Percentiles rank a stretch among this genome's conserved stretches.
These are phyloP conservation scores for Scolecobasidium constrictum DNA, from an alignment of 2,329 filamentous ascomycete genomes.

Conservation along the genomic window DNA sequence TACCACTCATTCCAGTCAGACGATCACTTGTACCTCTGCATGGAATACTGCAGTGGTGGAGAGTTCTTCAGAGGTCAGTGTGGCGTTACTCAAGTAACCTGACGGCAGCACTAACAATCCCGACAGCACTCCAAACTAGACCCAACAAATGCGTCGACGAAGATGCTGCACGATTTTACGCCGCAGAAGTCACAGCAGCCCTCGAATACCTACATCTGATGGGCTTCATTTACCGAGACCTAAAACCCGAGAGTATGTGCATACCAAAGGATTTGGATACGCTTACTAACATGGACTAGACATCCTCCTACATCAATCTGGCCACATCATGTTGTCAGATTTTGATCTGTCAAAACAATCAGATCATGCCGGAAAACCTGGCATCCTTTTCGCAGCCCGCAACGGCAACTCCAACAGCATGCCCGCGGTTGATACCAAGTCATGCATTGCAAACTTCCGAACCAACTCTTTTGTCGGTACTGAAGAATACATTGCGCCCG, in stretches of 20 bases:
- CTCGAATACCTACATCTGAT: slow-evolving; percentile 95
- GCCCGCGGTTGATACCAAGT: slow-evolving; percentile 96
- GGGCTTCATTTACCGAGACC: slow-evolving; percentile 97
- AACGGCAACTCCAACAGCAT: slow-evolving; percentile 79
- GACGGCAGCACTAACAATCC: too few species aligned
- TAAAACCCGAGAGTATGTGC: slow-evolving; percentile 87
- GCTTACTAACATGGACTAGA: slow-evolving; percentile 43
- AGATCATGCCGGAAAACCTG: slow-evolving; percentile 86
- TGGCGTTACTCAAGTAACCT: too few species aligned
- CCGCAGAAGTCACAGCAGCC: slow-evolving; percentile 91
- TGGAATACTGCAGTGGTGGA: slow-evolving; percentile 98
- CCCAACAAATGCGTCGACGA: slow-evolving; percentile 96
- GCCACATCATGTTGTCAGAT: slow-evolving; percentile 98
- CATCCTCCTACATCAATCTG: slow-evolving; percentile 95
- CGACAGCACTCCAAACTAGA: slow-evolving; percentile 81
- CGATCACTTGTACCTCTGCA: slow-evolving; percentile 96
- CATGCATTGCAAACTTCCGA: slow-evolving; percentile 94
- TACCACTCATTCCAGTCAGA: slow-evolving; percentile 99
- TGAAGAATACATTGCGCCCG: slow-evolving; percentile 96
- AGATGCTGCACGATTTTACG: slow-evolving; percentile 94
- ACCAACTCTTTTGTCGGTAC: slow-evolving; percentile 98
- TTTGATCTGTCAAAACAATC: slow-evolving; percentile 98
- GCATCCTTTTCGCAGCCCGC: slow-evolving; percentile 84
- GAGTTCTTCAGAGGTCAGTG: slow-evolving; percentile 75
- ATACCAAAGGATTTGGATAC: neutral